A percentile compares a stretch with the other conserved stretches of the same genome.
These are phyloP conservation scores for Ustilago nuda DNA, from an alignment of 1,284 basidiomycete species.

Conservation along the genomic window DNA sequence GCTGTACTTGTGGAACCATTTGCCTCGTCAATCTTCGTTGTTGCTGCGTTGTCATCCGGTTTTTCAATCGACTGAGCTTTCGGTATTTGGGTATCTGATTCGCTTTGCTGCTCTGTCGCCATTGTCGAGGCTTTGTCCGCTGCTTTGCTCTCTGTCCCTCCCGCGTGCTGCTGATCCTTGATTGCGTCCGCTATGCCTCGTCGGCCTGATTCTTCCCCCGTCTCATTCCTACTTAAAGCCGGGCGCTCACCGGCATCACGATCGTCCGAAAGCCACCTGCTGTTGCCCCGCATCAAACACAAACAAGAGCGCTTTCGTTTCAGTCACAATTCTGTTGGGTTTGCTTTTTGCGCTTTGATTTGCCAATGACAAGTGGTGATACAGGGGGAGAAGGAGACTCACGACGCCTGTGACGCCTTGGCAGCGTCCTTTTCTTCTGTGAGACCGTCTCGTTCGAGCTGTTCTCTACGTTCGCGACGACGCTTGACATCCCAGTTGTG, in stretches of 20 bases:
- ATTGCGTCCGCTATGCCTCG: not conserved
- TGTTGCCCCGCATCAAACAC: conserved; percentile 10
- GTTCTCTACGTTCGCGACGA: conserved; percentile 74
- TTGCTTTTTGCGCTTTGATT: conserved; percentile 1
- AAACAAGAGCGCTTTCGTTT: conserved; percentile 7
- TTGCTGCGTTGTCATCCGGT: not conserved
- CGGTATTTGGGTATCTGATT: not conserved
- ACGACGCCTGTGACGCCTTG: conserved; percentile 38
- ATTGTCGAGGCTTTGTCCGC: not conserved
- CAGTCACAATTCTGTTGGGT: conserved; percentile 14
- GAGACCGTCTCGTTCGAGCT: conserved; percentile 38
- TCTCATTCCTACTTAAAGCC: conserved; percentile 4
- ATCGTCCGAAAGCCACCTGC: conserved; percentile 38
- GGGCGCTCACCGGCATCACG: conserved; percentile 12
- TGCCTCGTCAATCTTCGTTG: not conserved
- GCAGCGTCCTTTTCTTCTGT: conserved; percentile 14
- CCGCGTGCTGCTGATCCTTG: not conserved
- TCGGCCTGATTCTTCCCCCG: not conserved
- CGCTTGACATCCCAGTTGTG: conserved; percentile 96
- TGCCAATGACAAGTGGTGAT: not conserved
- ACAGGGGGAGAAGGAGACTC: conserved; percentile 22
- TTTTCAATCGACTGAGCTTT: not conserved
- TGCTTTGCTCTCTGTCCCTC: not conserved
- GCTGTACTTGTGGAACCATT: not conserved
- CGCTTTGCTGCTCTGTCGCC: not conserved